Conservation (phyloP, 129 eudicot species). For the Escallonia rubra region DNA sequence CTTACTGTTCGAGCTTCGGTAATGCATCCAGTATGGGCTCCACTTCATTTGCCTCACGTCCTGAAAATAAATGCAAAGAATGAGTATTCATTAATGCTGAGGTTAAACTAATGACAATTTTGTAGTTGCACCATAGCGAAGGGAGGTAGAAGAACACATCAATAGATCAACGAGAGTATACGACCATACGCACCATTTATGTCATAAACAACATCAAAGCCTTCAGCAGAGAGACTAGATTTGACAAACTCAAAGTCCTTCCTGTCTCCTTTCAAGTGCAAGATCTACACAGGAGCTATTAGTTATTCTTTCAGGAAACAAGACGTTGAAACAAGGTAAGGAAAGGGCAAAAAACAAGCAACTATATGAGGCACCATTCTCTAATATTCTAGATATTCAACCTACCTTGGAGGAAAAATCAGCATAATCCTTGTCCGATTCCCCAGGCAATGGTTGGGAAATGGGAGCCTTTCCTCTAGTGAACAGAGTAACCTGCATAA, state of each 20-base stretch:
- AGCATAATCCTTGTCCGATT: constrained; percentile 68
- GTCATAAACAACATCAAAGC: constrained; percentile 92
- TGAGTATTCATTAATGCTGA: neutral
- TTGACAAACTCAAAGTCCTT: constrained; percentile 81
- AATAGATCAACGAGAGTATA: neutral
- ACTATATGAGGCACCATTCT: neutral
- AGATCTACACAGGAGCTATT: constrained; percentile 34
- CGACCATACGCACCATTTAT: constrained; percentile 61
- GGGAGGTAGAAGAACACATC: neutral
- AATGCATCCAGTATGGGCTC: constrained; percentile 92
- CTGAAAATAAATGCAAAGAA: constrained; percentile 25
- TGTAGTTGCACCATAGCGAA: neutral
- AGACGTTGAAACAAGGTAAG: neutral
- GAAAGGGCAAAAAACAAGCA: neutral
- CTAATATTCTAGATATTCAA: neutral
- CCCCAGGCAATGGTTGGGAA: constrained; percentile 84
- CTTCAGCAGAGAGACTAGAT: constrained; percentile 85
- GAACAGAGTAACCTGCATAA: constrained; percentile 75
- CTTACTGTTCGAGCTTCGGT: constrained; percentile 97
- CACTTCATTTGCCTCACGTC: constrained; percentile 94
- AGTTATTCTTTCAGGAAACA: too few species aligned
- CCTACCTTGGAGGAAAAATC: constrained; percentile 82
- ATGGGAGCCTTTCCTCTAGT: constrained; percentile 98
- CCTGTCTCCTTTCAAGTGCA: constrained; percentile 95
- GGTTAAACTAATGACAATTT: neutral